Percentiles rank a stretch among this genome's conserved stretches.
Conservation (phyloP, 805 yeast genomes). For the Wickerhamomyces pijperi region DNA sequence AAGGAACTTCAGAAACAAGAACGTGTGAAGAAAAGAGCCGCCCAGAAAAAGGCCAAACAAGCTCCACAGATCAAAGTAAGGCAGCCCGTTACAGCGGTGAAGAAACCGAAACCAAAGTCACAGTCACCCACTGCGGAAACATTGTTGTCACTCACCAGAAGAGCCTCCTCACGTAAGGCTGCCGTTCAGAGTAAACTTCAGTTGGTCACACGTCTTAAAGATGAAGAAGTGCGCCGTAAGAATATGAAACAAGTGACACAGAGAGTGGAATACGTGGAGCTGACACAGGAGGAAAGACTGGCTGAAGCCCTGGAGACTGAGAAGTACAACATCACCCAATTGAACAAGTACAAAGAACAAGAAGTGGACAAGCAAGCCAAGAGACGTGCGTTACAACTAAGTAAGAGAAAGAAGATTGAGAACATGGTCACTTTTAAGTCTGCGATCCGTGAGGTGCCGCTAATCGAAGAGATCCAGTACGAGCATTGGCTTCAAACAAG, state of each 20-base stretch:
- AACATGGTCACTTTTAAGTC: slow-evolving; percentile 47
- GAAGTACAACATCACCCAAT: slow-evolving; percentile 56
- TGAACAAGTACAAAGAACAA: slow-evolving; percentile 72
- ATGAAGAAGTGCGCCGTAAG: slow-evolving; percentile 50
- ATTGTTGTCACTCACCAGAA: slow-evolving; percentile 39
- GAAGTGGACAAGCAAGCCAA: slow-evolving; percentile 71
- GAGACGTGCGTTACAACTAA: slow-evolving; percentile 62
- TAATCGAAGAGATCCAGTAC: slow-evolving; percentile 49
- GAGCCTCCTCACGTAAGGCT: slow-evolving; percentile 68
- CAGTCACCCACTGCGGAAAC: slow-evolving; percentile 37
- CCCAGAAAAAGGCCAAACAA: slow-evolving; percentile 16
- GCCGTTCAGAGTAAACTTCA: slow-evolving; percentile 70
- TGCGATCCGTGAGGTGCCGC: slow-evolving; percentile 40
- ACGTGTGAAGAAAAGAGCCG: slow-evolving; percentile 22
- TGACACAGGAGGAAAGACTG: slow-evolving; percentile 32
- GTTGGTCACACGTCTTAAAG: slow-evolving; percentile 60
- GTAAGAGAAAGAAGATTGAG: slow-evolving; percentile 48
- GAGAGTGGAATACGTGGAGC: slow-evolving; percentile 29
- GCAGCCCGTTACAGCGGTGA: slow-evolving; percentile 9
- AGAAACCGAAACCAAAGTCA: slow-evolving; percentile 19
- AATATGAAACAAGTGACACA: slow-evolving; percentile 28
- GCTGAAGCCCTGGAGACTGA: slow-evolving; percentile 88
- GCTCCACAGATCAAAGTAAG: slow-evolving; percentile 24
- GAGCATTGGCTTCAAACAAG: slow-evolving; percentile 29
- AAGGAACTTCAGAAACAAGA: slow-evolving; percentile 41